Percentiles rank a stretch among this genome's conserved stretches.
Evolutionary conservation across 225 moss, liverwort and hornwort genomes (phyloP).

Genomic region (Takakia lepidozioides): DNA sequence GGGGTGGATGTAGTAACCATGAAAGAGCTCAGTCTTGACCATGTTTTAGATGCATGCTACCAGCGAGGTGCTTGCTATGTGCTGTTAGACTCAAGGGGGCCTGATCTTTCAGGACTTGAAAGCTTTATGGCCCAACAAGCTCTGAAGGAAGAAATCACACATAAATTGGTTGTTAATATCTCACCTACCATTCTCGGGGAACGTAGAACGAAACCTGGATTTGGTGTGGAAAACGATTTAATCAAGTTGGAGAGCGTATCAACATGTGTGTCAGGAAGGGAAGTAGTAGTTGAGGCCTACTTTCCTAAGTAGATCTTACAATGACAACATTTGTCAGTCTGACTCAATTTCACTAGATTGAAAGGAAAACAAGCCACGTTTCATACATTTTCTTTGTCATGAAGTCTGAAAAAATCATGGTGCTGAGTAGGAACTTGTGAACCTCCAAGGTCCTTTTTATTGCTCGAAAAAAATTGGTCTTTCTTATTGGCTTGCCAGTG

Average conservation of each 20-base stretch:
- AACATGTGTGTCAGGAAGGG: slow-evolving; percentile 35
- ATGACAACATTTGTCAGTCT: too few species aligned
- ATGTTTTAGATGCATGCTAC: slow-evolving; percentile 43
- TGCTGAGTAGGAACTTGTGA: too few species aligned
- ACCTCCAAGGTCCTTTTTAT: too few species aligned
- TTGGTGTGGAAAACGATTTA: slow-evolving; percentile 29
- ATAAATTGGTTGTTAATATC: slow-evolving; percentile 68
- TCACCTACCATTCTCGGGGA: slow-evolving; percentile 58
- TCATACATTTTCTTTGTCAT: too few species aligned
- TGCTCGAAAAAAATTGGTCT: too few species aligned
- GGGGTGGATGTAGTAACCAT: slow-evolving; percentile 70
- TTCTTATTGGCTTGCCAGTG: too few species aligned
- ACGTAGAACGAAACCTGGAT: slow-evolving; percentile 32
- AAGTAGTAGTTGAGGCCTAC: slow-evolving; percentile 73
- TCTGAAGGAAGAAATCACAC: slow-evolving; percentile 35
- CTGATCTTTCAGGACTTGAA: slow-evolving; percentile 42
- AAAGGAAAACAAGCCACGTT: too few species aligned
- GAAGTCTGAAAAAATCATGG: too few species aligned
- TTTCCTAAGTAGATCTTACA: too few species aligned
- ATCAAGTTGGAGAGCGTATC: slow-evolving; percentile 55
- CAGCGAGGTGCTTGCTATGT: slow-evolving; percentile 65
- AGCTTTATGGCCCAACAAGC: slow-evolving; percentile 53
- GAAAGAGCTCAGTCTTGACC: slow-evolving; percentile 48
- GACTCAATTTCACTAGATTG: too few species aligned
- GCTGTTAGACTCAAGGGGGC: slow-evolving; percentile 65